Percentiles rank a stretch among this genome's conserved stretches.
phyloP scores from a whole-genome alignment of 176 grass and related monocot genomes.

The Coix lacrymajobi region DNA sequence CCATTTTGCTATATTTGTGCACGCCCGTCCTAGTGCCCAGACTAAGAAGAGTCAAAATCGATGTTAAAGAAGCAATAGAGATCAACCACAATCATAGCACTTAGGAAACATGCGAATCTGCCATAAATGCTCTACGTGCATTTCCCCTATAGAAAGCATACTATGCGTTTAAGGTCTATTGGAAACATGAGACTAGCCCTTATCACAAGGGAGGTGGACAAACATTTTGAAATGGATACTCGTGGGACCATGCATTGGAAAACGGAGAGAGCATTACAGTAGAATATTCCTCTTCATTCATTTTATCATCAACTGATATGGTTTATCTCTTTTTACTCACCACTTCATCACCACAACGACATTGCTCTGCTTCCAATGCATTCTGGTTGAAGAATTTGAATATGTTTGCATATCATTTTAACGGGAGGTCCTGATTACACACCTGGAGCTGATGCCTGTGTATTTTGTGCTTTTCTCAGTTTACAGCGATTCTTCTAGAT shows the following conservation, averaged over 20 bases:
- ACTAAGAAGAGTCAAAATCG: not conserved
- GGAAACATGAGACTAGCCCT: not conserved
- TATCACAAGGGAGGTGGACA: not conserved
- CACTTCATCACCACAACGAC: not conserved
- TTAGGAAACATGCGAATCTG: not conserved
- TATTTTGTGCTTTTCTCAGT: not conserved
- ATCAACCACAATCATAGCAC: not conserved
- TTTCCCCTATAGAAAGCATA: not conserved
- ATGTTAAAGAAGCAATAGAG: not conserved
- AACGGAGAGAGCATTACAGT: not conserved
- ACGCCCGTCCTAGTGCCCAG: not conserved
- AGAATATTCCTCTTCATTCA: not conserved
- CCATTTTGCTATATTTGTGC: not conserved
- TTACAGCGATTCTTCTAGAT: not conserved
- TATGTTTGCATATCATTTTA: not conserved
- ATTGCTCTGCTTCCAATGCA: not conserved
- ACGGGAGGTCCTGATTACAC: not conserved
- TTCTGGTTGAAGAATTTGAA: not conserved
- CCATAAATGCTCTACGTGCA: not conserved
- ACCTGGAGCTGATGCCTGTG: not conserved
- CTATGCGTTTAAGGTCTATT: not conserved
- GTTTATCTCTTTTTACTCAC: not conserved
- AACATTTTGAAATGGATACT: not conserved
- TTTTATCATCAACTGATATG: not conserved
- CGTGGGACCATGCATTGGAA: not conserved